Evolutionary conservation across 306 rosid genomes (phyloP).

Genomic region (Abrus pulchellus): DNA sequence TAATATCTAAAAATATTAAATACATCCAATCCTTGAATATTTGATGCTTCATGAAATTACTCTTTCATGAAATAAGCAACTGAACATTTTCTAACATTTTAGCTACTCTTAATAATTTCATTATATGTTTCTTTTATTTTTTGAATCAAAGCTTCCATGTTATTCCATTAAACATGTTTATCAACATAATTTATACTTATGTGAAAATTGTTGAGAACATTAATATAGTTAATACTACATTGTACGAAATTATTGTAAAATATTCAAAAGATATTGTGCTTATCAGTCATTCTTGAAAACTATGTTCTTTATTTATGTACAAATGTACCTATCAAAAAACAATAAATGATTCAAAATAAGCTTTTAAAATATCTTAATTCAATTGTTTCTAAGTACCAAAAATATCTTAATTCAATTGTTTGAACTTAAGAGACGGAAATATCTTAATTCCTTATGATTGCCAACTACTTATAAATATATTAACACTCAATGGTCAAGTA

Average conservation of each 20-base stretch:
- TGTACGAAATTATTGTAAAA: not conserved
- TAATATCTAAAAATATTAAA: no score
- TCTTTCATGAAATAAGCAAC: slow-evolving; percentile 42
- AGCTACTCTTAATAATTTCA: slow-evolving; percentile 79
- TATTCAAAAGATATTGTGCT: slow-evolving; percentile 38
- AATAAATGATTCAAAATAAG: no score
- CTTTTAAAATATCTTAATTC: no score
- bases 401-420: no score
- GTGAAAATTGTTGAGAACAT: not conserved
- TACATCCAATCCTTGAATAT: no score
- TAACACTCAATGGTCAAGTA: no score
- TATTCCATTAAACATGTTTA: slow-evolving; percentile 40
- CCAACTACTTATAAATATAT: no score
- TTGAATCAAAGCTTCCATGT: slow-evolving; percentile 73
- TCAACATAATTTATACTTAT: slow-evolving; percentile 4
- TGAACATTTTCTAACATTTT: slow-evolving; percentile 51
- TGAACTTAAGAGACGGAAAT: no score
- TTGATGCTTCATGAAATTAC: slow-evolving; percentile 55
- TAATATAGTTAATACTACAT: slow-evolving; percentile 10
- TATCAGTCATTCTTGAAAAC: slow-evolving; percentile 83
- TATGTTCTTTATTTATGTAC: no score
- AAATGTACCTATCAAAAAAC: no score
- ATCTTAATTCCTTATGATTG: no score
- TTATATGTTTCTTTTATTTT: slow-evolving; percentile 70
- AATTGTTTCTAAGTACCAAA: no score